Conservation (phyloP, 768 basidiomycete genomes). For the Termitomyces sp. region DNA sequence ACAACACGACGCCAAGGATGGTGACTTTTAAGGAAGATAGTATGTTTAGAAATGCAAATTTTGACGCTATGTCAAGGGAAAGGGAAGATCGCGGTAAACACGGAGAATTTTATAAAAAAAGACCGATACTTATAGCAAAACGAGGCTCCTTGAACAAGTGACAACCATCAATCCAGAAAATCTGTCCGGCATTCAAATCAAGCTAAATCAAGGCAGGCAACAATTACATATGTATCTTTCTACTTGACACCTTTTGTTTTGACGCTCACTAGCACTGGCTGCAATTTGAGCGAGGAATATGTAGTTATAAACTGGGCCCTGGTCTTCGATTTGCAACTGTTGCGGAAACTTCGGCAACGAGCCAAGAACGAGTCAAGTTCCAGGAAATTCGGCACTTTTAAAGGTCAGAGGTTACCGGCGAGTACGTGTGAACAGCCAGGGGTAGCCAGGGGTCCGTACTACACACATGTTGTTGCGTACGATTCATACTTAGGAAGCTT, state of each 20-base stretch:
- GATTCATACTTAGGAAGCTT: no score
- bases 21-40: not conserved
- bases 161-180: not conserved
- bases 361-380: no score
- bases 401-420: no score
- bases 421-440: no score
- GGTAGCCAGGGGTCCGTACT: no score
- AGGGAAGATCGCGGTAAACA: not conserved
- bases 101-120: not conserved
- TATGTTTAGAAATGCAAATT: not conserved
- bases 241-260: not conserved
- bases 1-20: not conserved
- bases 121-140: not conserved
- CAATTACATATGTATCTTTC: no score
- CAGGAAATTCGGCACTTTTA: no score
- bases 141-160: not conserved
- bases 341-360: not conserved
- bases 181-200: not conserved
- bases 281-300: not conserved
- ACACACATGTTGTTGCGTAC: no score
- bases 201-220: not conserved
- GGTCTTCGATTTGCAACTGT: not conserved
- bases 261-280: not conserved
- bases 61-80: not conserved
- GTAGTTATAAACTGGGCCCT: no score